Evolutionary conservation across 306 rosid species (phyloP), one percentile per base, ranked within the genome.

Genomic region (Quercus variabilis): DNA sequence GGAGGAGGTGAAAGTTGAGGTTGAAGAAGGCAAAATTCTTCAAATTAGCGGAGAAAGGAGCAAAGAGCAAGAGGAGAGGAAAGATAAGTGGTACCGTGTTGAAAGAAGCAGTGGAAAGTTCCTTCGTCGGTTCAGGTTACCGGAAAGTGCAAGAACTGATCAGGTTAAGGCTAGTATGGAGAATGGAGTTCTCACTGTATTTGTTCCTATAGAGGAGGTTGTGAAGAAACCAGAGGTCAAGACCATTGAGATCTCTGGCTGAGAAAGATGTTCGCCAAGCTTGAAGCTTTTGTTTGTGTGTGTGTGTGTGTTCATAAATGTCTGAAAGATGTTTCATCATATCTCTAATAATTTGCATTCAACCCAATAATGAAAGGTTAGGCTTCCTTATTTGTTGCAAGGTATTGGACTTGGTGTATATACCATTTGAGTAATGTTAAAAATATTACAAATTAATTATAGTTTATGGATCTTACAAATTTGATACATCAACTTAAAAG

Each of bases 1-100:
- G 15, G 73, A 76, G 38, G 80, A 76, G 71, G 74, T 76, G 55
- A 76, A 76, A 41, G 74, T 76, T 14, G 80, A 76, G 80, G 65
- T 76, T 25, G 80, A 76, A 30, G 80, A 76, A 14, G 80, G 64
- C 13, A 64, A 63, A 31, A 69, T 76, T n/a, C 64, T 65, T 13
- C 72, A 65, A 17, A 65, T 76, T 26, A 65, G 80, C 11, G 74
- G 65, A 31, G 80, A 76, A 60, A 64, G 74, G 63, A 52, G 15
- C 54, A 30, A 20, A 54, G 80, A 76, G 74, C 63, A 76, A 14
- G 80, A 76, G 65, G 80, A 76, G 80, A 65, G 54, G 65, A 68
- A 51, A 11, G 80, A 51, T 54, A 65, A 38, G 78, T 74, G 68
- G 78, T 68, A 38, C 38, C 78, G 23, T 12, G 12, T 74, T 2